Base-by-base conservation (phyloP, 768 basidiomycete genomes). In the Suillus weaverae region DNA sequence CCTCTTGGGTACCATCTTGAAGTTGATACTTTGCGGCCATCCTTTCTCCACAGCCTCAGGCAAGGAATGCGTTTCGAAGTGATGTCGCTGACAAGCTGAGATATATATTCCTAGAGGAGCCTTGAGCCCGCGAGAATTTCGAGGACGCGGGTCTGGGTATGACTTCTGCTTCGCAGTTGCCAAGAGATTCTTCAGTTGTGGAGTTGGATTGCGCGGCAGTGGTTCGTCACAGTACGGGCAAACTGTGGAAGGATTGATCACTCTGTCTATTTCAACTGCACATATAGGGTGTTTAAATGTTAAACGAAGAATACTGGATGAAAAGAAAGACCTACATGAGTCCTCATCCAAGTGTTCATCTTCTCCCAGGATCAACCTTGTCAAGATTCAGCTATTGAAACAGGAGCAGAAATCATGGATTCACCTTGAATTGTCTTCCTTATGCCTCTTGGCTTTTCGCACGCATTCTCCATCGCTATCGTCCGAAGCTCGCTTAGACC, bases 221-320 rank as follows among this genome's bases (percentile, higher is more conserved):
- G 79, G 83, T 22, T 85, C 83, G 69, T 95, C 93, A 67, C 93
- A 95, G 73, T 89, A 95, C 0, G 93, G 92, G 71, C 93, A 95
- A 3, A 94, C 76, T 1, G 81, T 87, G 7, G 79, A 81, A 13
- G 91, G 91, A 68, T 94, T 91, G 7, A 81, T 77, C 22, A 73
- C 68, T 3, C 83, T 78, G 41, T 82, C 80, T 33, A 86, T 73
- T 11, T 85, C 83, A 51, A 88, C 87, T 90, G 65, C 61, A 48
- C 53, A 35, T 32, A 30, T 35, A 33, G 22, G 48, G 16, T 41
- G 32, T 53, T 64, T 59, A 62, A 64, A 30, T 35, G 64, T 51
- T 51, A 18, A 51, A 51, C 18, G 18, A 38, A 33, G 39, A 22
- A 30, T 35, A 8, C 39, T 60, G 18, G 62, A 62, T 20, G 38